A percentile compares a stretch with the other conserved stretches of the same genome.
These are phyloP conservation scores for Corniculantispora saksenae DNA, from an alignment of 2,329 filamentous ascomycete species.

Conservation along the genomic window DNA sequence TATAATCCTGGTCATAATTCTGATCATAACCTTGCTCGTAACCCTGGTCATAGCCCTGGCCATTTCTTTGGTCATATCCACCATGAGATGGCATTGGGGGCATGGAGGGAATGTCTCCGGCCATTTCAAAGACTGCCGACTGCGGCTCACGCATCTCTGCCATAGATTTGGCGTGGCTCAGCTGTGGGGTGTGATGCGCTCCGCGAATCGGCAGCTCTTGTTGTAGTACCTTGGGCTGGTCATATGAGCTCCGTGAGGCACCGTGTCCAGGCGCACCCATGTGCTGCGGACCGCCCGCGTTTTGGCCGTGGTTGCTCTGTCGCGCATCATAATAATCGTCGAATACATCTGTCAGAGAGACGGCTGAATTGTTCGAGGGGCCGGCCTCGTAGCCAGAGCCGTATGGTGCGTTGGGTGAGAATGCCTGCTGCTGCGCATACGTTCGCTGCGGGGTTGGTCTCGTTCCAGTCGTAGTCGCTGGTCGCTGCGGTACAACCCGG, in stretches of 20 bases:
- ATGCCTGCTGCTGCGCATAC: constrained; percentile 23
- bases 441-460: constrained; percentile 30
- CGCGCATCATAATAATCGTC: constrained; percentile 28
- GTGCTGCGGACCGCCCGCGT: constrained; percentile 13
- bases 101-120: constrained; percentile 58
- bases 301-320: constrained; percentile 30
- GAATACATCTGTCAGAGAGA: constrained; percentile 25
- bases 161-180: constrained; percentile 66
- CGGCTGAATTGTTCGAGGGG: neutral
- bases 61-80: constrained; percentile 29
- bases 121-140: constrained; percentile 74
- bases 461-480: constrained; percentile 55
- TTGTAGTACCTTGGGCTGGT: constrained; percentile 47
- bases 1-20: constrained; percentile 22
- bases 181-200: constrained; percentile 52
- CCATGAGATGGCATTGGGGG: constrained; percentile 47
- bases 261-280: constrained; percentile 21
- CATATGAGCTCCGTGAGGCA: constrained; percentile 46
- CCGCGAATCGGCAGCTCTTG: constrained; percentile 48
- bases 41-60: constrained; percentile 24
- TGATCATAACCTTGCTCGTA: constrained; percentile 25
- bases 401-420: constrained; percentile 20
- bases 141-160: constrained; percentile 65
- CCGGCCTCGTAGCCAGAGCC: constrained; percentile 14
- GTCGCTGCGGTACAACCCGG: constrained; percentile 50